Conservation (phyloP, 1,284 basidiomycete species). For the Phlebopus sp. region DNA sequence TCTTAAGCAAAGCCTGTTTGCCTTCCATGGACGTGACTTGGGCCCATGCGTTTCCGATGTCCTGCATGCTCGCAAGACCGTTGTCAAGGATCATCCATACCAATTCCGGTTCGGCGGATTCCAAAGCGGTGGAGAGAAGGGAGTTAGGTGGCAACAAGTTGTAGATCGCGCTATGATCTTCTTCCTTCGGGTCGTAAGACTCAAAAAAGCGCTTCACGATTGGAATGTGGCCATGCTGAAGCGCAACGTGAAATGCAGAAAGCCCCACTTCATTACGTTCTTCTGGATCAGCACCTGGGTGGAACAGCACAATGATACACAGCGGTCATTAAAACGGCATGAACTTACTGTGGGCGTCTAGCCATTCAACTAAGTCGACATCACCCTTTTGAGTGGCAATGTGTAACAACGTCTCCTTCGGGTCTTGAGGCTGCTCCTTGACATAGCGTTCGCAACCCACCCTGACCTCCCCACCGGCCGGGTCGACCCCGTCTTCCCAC, state of each 20-base stretch:
- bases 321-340: constrained; percentile 21
- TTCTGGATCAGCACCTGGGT: constrained; percentile 64
- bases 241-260: constrained; percentile 66
- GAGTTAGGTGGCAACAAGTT: constrained; percentile 36
- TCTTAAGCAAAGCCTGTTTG: constrained; percentile 29
- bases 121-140: constrained; percentile 54
- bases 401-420: constrained; percentile 65
- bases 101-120: constrained; percentile 56
- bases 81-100: constrained; percentile 62
- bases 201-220: constrained; percentile 59
- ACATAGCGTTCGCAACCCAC: constrained; percentile 53
- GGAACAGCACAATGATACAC: constrained; percentile 14
- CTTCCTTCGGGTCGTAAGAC: constrained; percentile 45
- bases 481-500: constrained; percentile 68
- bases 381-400: constrained; percentile 58
- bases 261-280: constrained; percentile 56
- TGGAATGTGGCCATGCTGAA: constrained; percentile 46
- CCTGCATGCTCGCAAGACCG: constrained; percentile 44
- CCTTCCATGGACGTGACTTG: constrained; percentile 41
- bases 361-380: constrained; percentile 58
- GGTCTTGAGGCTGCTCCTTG: constrained; percentile 45
- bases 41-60: constrained; percentile 51
- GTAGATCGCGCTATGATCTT: constrained; percentile 51
- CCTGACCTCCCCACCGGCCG: constrained; percentile 64
- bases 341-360: constrained; percentile 62